phyloP scores from a whole-genome alignment of 2,329 filamentous ascomycete species.

The Paecilomyces sp. region DNA sequence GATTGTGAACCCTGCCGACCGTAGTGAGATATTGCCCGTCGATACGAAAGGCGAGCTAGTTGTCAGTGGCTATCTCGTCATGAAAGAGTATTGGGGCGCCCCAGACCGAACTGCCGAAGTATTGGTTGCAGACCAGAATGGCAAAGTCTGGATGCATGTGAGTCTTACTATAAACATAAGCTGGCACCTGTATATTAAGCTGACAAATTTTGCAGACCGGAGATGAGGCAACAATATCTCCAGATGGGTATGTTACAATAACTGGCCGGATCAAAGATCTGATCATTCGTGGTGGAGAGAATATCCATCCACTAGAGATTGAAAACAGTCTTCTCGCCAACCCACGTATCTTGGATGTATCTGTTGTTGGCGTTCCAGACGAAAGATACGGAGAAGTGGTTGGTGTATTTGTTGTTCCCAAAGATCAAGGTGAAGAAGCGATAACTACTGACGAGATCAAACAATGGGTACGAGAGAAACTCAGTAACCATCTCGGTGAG shows the following conservation, averaged over 20 bases:
- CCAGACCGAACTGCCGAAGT: conserved; percentile 61
- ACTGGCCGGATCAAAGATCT: conserved; percentile 91
- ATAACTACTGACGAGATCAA: conserved; percentile 56
- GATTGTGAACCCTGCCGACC: conserved; percentile 65
- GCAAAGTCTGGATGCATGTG: conserved; percentile 70
- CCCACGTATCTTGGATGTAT: conserved; percentile 63
- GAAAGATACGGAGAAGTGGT: conserved; percentile 80
- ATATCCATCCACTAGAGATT: conserved; percentile 88
- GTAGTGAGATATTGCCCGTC: conserved; percentile 51
- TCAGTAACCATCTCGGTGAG: conserved; percentile 65
- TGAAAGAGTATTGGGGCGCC: conserved; percentile 88
- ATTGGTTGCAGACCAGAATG: conserved; percentile 49
- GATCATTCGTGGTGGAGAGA: conserved; percentile 91
- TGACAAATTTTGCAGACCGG: conserved; percentile 55
- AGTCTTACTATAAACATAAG: conserved; percentile 12
- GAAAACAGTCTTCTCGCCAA: conserved; percentile 80
- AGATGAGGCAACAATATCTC: conserved; percentile 83
- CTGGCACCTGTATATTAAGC: not conserved
- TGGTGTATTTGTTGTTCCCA: conserved; percentile 68
- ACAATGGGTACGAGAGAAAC: conserved; percentile 61
- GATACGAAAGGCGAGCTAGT: conserved; percentile 72
- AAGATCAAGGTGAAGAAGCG: conserved; percentile 20
- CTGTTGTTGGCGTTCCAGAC: conserved; percentile 78
- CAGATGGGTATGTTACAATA: conserved; percentile 75
- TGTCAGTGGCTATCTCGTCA: conserved; percentile 76